These are phyloP conservation scores for Pyrenopolyporus hunteri DNA, from an alignment of 495 filamentous ascomycete genomes.

Conservation along the genomic window DNA sequence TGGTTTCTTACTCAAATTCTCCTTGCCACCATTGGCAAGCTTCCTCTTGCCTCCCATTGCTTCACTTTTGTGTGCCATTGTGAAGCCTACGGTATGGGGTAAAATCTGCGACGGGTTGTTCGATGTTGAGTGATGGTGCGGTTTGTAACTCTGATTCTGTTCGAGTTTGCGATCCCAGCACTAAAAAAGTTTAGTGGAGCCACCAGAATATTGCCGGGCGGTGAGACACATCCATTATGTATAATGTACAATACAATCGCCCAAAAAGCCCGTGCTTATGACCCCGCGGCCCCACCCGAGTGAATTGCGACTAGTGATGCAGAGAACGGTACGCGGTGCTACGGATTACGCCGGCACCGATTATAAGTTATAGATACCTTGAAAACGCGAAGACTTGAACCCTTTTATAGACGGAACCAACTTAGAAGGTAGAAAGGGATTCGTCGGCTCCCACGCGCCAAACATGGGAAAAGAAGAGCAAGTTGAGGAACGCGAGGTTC, in stretches of 20 bases:
- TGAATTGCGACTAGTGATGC: not conserved
- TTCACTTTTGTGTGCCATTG: conserved; percentile 42
- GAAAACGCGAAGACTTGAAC: conserved; percentile 6
- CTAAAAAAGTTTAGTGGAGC: conserved; percentile 39
- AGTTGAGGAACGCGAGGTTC: conserved; percentile 92
- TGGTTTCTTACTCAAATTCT: conserved; percentile 52
- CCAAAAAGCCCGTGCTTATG: too few relatives aligned
- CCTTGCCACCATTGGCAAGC: conserved; percentile 45
- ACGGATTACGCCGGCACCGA: conserved; percentile 6
- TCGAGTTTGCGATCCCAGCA: conserved; percentile 1
- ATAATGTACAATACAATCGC: not conserved
- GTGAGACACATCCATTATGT: conserved; percentile 44
- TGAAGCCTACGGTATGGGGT: not conserved
- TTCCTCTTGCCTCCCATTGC: conserved; percentile 49
- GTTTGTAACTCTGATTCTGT: not conserved
- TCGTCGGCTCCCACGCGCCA: conserved; percentile 34
- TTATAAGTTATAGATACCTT: not conserved
- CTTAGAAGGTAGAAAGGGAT: not conserved
- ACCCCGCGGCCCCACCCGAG: conserved; percentile 24
- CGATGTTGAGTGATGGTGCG: conserved; percentile 1
- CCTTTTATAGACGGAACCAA: not conserved
- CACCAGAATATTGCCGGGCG: conserved; percentile 47
- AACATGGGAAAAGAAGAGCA: conserved; percentile 95
- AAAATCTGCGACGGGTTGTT: not conserved
- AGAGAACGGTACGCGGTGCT: not conserved